Conservation (phyloP, 768 basidiomycete genomes). For the Tricholoma terreum region DNA sequence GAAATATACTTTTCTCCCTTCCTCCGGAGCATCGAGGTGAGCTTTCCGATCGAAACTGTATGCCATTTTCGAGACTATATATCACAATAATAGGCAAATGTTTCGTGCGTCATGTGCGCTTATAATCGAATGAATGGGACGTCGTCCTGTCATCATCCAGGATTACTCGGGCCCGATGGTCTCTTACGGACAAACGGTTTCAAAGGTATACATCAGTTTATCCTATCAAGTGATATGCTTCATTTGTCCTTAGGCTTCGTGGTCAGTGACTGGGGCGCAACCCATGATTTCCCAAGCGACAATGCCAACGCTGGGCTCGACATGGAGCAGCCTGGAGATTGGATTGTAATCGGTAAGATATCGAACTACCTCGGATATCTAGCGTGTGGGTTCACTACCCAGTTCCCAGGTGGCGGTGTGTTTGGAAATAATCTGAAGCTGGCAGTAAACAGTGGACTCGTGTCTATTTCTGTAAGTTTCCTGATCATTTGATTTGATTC, state of each 20-base stretch:
- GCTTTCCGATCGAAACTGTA: background rate
- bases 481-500: conserved; percentile 46
- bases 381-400: background rate
- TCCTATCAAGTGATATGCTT: background rate
- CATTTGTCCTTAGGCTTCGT: conserved; percentile 32
- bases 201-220: conserved; percentile 28
- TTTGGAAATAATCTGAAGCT: background rate
- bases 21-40: conserved; percentile 45
- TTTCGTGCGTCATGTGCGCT: conserved; percentile 49
- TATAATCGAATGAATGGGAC: conserved; percentile 58
- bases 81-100: conserved; percentile 37
- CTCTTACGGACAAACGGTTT: conserved; percentile 40
- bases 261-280: conserved; percentile 55
- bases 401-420: background rate
- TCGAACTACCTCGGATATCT: background rate
- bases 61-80: background rate
- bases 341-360: conserved; percentile 38
- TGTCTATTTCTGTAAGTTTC: conserved; percentile 44
- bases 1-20: conserved; percentile 55
- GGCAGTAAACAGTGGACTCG: conserved; percentile 22
- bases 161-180: conserved; percentile 41
- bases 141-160: conserved; percentile 61
- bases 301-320: conserved; percentile 49
- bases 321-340: conserved; percentile 53
- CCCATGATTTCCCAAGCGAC: conserved; percentile 42